Base-by-base conservation (phyloP, 441 rosid genomes). In the Capsella rubella region DNA sequence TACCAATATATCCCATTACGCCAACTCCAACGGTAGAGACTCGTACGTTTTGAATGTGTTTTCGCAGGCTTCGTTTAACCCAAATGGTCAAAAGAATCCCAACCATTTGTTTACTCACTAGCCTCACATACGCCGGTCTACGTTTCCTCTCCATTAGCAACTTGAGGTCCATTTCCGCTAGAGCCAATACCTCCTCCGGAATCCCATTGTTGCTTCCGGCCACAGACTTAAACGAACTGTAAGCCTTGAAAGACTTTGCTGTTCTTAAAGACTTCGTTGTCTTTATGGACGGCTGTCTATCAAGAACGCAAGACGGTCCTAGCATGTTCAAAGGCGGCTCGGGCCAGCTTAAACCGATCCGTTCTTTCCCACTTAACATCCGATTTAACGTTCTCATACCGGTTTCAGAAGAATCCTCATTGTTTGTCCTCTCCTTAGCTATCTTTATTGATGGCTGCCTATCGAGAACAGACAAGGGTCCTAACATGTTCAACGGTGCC, bases 21-120 rank as follows among this genome's bases (percentile, higher is more conserved):
- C 99, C 99, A 76, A 95, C 99, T 35, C 98, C 98, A 77, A 95
- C 98, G 1, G 98, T 89, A n/a, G 98, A 89, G 50, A 92, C 95
- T 74, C 86, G 84, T 15, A 95, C 69, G 58, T 95, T 92, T 56
- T 86, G 98, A 80, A 92, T 87, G 70, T 88, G 89, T 83, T 86
- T 86, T 46, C 98, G 90, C 75, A 95, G 70, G 82, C 96, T 84
- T 80, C 87, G 84, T 40, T 90, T 93, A 71, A 92, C 98, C 99
- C 99, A 95, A 58, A 95, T 75, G 32, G 97, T 87, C 29, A 92
- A 82, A 77, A 95, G 89, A 74, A 91, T 72, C 68, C 99, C 98
- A 65, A 95, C 98, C 99, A 95, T 92, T 82, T 95, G 97, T 83
- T 95, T 95, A 74, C 99, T 92, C 35, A 92, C 92, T 35, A 95